phyloP scores from a whole-genome alignment of 1,139 yeast genomes.

The Diutina siamensis region DNA sequence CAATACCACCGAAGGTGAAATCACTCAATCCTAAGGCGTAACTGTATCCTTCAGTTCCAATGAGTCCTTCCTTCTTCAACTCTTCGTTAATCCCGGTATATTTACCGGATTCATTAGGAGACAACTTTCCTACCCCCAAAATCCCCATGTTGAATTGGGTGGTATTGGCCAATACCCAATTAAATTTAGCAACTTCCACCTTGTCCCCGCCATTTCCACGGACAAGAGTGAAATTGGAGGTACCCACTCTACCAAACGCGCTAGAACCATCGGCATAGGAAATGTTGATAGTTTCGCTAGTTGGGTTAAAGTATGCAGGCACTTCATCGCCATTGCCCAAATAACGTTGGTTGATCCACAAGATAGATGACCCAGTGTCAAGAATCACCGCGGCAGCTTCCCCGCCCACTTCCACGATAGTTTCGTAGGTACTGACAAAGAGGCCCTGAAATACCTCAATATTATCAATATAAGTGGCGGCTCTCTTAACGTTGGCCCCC shows the following conservation, averaged over 20 bases:
- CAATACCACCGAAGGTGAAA: neutral
- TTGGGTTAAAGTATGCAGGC: slow-evolving; percentile 4
- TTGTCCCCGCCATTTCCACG: too few relatives aligned
- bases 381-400: too few relatives aligned
- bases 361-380: slow-evolving; percentile 10
- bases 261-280: slow-evolving; percentile 7
- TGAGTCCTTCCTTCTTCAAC: neutral
- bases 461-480: too few relatives aligned
- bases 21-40: neutral
- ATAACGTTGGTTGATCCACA: slow-evolving; percentile 8
- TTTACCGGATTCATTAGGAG: neutral
- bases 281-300: slow-evolving; percentile 7
- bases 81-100: neutral
- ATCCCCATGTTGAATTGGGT: slow-evolving; percentile 7
- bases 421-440: too few relatives aligned
- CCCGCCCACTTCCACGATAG: too few relatives aligned
- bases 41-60: neutral
- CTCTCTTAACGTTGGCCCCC: too few relatives aligned
- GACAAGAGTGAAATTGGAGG: slow-evolving; percentile 5
- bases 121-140: slow-evolving; percentile 7
- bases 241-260: slow-evolving; percentile 8
- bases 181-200: slow-evolving; percentile 8
- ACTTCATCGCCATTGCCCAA: too few relatives aligned
- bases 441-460: too few relatives aligned
- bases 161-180: slow-evolving; percentile 8